phyloP scores from a whole-genome alignment of 805 yeast genomes.

The Hanseniaspora occidentalis region DNA sequence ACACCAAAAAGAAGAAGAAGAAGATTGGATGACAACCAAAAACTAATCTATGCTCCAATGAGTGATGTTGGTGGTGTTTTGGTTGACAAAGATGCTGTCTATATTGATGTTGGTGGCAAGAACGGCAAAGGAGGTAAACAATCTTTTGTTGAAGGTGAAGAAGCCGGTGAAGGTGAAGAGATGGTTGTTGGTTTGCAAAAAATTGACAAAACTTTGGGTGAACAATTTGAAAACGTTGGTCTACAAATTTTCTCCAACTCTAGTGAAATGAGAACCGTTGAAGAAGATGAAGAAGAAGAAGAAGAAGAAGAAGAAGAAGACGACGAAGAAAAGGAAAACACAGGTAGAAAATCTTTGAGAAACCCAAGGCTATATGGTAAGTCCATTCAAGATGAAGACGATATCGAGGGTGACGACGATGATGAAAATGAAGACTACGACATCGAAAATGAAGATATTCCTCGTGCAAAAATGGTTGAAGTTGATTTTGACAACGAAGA shows the following conservation, averaged over 20 bases:
- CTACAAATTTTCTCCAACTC: constrained; percentile 61
- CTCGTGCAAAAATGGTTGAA: constrained; percentile 33
- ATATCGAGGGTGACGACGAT: constrained; percentile 32
- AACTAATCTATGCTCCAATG: constrained; percentile 96
- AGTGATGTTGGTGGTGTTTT: constrained; percentile 98
- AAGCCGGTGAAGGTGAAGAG: constrained; percentile 75
- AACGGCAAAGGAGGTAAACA: constrained; percentile 16
- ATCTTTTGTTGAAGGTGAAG: constrained; percentile 49
- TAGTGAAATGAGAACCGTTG: constrained; percentile 33
- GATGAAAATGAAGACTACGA: constrained; percentile 28
- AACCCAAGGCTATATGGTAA: constrained; percentile 46
- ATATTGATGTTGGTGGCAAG: constrained; percentile 50
- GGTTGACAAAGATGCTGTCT: constrained; percentile 95
- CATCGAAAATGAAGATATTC: constrained; percentile 25
- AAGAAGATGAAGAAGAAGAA: constrained; percentile 29
- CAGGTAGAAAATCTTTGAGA: constrained; percentile 60
- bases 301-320: constrained; percentile 22
- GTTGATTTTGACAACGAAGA: constrained; percentile 32
- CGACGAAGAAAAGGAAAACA: constrained; percentile 25
- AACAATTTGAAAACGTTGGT: constrained; percentile 53
- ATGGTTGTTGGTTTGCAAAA: constrained; percentile 73
- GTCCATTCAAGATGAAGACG: constrained; percentile 33
- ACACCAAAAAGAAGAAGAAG: constrained; percentile 71
- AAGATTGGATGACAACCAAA: constrained; percentile 87
- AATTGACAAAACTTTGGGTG: constrained; percentile 42